Conservation (phyloP, 2,329 filamentous ascomycete species). For the Alternaria brassicae region DNA sequence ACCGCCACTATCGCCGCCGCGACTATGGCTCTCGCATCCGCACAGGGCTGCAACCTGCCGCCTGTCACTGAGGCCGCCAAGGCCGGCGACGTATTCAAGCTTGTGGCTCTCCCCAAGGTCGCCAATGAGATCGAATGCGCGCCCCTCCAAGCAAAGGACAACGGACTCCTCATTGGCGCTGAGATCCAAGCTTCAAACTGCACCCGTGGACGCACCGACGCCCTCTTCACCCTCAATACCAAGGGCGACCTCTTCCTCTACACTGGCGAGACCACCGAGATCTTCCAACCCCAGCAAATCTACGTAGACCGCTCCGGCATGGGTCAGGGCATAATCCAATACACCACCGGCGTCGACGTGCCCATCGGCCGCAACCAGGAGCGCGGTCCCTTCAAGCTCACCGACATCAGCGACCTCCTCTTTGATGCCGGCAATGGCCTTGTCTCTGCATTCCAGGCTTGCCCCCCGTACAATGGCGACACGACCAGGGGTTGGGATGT, state of each 20-base stretch:
- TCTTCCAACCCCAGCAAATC: not conserved
- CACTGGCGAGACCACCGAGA: not conserved
- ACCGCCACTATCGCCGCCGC: not conserved
- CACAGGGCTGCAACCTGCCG: not conserved
- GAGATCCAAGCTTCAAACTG: not conserved
- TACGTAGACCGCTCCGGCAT: not conserved
- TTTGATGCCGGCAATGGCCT: not conserved
- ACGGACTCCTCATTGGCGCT: not conserved
- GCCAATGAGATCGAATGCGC: not conserved
- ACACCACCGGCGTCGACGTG: not conserved
- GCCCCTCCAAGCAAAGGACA: not conserved
- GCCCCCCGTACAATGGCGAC: not conserved
- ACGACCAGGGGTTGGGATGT: not conserved
- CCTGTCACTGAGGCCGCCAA: not conserved
- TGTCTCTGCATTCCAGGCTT: not conserved
- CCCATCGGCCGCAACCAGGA: not conserved
- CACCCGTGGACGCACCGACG: not conserved
- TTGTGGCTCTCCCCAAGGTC: constrained; percentile 2
- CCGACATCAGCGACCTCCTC: not conserved
- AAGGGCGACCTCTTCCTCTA: not conserved
- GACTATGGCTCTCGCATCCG: constrained; percentile 2
- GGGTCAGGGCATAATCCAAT: not conserved
- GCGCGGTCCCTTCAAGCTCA: not conserved
- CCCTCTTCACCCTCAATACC: not conserved
- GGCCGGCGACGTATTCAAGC: constrained; percentile 1